phyloP scores from a whole-genome alignment of 2,329 filamentous ascomycete species.

The Ophiostoma pallidulum region DNA sequence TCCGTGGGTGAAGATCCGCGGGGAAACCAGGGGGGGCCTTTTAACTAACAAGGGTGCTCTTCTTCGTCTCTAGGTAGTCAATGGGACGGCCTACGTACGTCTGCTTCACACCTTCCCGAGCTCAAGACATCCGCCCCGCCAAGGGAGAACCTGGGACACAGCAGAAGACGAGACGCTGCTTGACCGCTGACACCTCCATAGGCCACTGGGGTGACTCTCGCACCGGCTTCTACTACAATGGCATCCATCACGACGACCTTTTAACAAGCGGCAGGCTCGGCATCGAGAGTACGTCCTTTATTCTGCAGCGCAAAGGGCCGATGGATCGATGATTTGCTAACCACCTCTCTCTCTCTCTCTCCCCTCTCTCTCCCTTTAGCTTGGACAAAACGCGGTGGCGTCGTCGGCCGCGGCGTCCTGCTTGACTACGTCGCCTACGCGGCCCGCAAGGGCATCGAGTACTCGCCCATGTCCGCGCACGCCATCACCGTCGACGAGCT shows the following conservation, averaged over 20 bases:
- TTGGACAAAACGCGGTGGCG: conserved; percentile 30
- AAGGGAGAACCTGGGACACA: too few species aligned
- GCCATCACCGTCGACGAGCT: conserved; percentile 47
- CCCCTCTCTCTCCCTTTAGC: conserved; percentile 1
- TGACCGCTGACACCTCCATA: conserved; percentile 23
- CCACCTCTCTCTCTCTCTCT: too few species aligned
- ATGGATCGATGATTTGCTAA: too few species aligned
- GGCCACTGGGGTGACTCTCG: conserved; percentile 12
- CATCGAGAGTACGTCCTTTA: conserved; percentile 25
- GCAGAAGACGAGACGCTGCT: too few species aligned
- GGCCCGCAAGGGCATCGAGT: conserved; percentile 38
- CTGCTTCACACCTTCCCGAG: too few species aligned
- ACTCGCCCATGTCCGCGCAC: conserved; percentile 42
- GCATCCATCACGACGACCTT: conserved; percentile 26
- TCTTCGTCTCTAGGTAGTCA: conserved; percentile 31
- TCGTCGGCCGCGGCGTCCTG: conserved; percentile 47
- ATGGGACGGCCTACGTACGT: conserved; percentile 48
- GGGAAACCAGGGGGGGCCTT: too few species aligned
- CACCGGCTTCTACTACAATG: conserved; percentile 19
- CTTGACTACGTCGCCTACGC: conserved; percentile 44
- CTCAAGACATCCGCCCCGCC: too few species aligned
- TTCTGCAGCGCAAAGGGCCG: background rate
- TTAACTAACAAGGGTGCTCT: too few species aligned
- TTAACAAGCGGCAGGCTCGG: conserved; percentile 23
- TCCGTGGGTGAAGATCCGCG: too few species aligned